These are phyloP conservation scores for Telopea speciosissima DNA, from an alignment of 177 flowering plant genomes.

Conservation along the genomic window DNA sequence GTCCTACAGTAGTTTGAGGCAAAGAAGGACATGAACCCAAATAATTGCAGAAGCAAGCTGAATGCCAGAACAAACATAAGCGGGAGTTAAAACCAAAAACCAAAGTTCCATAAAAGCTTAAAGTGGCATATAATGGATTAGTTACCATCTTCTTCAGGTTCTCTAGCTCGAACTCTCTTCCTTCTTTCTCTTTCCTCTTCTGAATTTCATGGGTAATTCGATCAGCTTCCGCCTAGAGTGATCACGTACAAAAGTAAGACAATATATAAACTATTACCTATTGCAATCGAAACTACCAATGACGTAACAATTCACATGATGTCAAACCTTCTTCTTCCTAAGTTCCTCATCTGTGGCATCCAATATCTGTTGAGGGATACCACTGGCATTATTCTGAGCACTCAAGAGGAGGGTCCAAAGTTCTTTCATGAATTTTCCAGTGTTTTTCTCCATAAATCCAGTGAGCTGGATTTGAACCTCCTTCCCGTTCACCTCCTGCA, in stretches of 20 bases:
- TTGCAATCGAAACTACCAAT: not conserved
- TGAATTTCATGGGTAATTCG: conserved; percentile 64
- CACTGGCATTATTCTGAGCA: conserved; percentile 84
- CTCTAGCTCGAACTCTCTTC: conserved; percentile 42
- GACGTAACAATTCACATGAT: not conserved
- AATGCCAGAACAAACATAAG: conserved; percentile 65
- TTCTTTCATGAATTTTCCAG: conserved; percentile 97
- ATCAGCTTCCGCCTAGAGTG: conserved; percentile 70
- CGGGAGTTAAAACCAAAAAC: conserved; percentile 54
- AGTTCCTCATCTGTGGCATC: conserved; percentile 95
- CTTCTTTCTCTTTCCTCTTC: conserved; percentile 65
- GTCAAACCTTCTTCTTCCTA: conserved; percentile 11
- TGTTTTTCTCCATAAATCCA: conserved; percentile 98
- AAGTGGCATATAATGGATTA: conserved; percentile 34
- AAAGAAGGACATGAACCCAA: conserved; percentile 99
- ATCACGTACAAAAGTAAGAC: not conserved
- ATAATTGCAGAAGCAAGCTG: conserved; percentile 99
- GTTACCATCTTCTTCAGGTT: conserved; percentile 68
- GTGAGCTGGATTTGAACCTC: conserved; percentile 83
- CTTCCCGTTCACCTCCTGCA: conserved; percentile 88
- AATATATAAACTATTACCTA: not conserved
- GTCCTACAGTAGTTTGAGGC: conserved; percentile 99
- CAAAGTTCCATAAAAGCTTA: conserved; percentile 18
- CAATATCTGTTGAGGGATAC: conserved; percentile 92
- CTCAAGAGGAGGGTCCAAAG: conserved; percentile 90